Evolutionary conservation across 495 filamentous ascomycete species (phyloP), one percentile per base, ranked within the genome.

Genomic region (Trichoderma reesei): DNA sequence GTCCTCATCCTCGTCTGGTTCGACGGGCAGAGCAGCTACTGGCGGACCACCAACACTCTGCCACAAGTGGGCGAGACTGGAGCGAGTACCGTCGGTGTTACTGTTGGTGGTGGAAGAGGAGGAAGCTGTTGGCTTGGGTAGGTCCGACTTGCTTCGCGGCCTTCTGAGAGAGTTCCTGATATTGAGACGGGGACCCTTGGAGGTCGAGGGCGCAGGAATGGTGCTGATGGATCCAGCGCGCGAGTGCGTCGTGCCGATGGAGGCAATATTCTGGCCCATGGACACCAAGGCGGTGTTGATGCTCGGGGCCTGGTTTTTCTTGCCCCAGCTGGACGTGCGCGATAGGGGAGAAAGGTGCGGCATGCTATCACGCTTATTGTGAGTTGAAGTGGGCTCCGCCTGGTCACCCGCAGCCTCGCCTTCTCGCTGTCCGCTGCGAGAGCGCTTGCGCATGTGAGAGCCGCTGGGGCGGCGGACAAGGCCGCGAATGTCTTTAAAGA

Each of bases 101-200:
- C 6, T 31, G 31, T 13, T 34, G 6, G 11, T 39, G 16, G 36
- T 60, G 38, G 38, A 39, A 39, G 42, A 46, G 13, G 42, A 33
- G 51, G 51, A 31, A 4, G 51, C 7, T 6, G 76, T 70, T 14
- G 76, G 72, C 64, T 75, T 80, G 5, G 84, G 78, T 36, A 91
- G 67, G 63, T 96, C 92, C 66, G 90, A 94, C 70, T 82, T 87
- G 76, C 89, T 93, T 69, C 91, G 80, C 5, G 75, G 77, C 44
- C 91, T 86, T 54, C 76, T 82, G 59, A 87, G 78, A 10, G 79
- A 70, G 60, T 80, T 79, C 68, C 78, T 83, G 14, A 85, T 73
- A 34, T 74, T 74, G 39, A 85, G 68, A 59, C 74, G 70, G 51
- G 78, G 75, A 67, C 79, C 79, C 65, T 75, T 81, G 1, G 83